These are phyloP conservation scores for Phalaenopsis equestris DNA, from an alignment of 106 monocot genomes.

Conservation along the genomic window DNA sequence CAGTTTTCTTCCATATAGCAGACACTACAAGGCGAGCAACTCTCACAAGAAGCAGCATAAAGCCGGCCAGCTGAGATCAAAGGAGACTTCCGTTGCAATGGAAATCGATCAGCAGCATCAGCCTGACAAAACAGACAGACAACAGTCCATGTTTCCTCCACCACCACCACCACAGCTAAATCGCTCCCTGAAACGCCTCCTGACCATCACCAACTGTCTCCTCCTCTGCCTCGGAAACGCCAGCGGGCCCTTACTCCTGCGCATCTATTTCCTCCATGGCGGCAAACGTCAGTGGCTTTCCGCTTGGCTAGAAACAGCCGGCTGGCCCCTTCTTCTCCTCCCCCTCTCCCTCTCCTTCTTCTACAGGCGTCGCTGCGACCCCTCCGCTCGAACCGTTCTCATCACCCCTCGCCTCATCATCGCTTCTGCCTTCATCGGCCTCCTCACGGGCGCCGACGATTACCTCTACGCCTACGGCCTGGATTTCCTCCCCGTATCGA, in stretches of 20 bases:
- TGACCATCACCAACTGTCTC: constrained; percentile 15
- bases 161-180: neutral
- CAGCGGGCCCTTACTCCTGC: constrained; percentile 46
- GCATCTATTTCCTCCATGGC: constrained; percentile 68
- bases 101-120: neutral
- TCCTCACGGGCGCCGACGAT: constrained; percentile 14
- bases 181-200: neutral
- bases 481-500: constrained; percentile 17
- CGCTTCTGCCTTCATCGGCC: constrained; percentile 1
- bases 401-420: constrained; percentile 4
- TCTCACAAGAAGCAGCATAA: neutral
- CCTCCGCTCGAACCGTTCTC: neutral
- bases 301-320: constrained; percentile 28
- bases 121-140: neutral
- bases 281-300: constrained; percentile 60
- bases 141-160: neutral
- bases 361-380: neutral
- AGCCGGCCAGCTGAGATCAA: neutral
- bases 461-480: constrained; percentile 27
- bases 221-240: constrained; percentile 29
- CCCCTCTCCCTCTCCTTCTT: constrained; percentile 13
- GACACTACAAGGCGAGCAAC: neutral
- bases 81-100: neutral
- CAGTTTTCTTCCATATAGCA: neutral
- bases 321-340: constrained; percentile 15